These are phyloP conservation scores for Colletotrichum sp. DNA, from an alignment of 2,329 filamentous ascomycete species.

Conservation along the genomic window DNA sequence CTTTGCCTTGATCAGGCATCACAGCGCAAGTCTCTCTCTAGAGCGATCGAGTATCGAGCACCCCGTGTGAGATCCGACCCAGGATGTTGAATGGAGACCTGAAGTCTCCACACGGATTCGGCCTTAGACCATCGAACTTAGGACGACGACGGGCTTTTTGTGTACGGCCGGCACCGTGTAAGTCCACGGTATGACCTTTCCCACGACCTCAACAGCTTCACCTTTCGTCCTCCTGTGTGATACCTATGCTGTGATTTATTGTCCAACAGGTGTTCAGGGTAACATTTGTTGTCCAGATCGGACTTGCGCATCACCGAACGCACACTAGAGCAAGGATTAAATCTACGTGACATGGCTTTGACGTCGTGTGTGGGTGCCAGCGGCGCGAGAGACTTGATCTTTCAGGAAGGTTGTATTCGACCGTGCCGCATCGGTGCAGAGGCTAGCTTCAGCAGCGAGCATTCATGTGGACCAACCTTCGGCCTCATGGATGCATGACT, in stretches of 20 bases:
- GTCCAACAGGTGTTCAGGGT: neutral
- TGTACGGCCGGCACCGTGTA: neutral
- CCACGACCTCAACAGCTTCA: neutral
- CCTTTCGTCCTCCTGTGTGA: neutral
- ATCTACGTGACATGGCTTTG: neutral
- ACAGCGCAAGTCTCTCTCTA: neutral
- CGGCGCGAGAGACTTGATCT: neutral
- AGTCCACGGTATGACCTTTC: neutral
- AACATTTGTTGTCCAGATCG: neutral
- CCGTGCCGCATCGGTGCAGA: constrained; percentile 6
- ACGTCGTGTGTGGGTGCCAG: neutral
- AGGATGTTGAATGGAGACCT: neutral
- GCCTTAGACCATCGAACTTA: neutral
- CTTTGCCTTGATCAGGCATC: neutral
- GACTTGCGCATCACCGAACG: neutral
- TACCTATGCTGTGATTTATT: neutral
- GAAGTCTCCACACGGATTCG: neutral
- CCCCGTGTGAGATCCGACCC: neutral
- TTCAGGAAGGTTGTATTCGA: neutral
- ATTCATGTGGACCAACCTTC: neutral
- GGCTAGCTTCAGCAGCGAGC: neutral
- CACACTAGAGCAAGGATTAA: neutral
- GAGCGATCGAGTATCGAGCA: neutral
- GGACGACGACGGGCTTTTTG: neutral
- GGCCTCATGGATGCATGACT: neutral